Evolutionary conservation across 108 stramenopile genomes (phyloP), one percentile per base, ranked within the genome.

Genomic region (Poteriospumella lacustris): DNA sequence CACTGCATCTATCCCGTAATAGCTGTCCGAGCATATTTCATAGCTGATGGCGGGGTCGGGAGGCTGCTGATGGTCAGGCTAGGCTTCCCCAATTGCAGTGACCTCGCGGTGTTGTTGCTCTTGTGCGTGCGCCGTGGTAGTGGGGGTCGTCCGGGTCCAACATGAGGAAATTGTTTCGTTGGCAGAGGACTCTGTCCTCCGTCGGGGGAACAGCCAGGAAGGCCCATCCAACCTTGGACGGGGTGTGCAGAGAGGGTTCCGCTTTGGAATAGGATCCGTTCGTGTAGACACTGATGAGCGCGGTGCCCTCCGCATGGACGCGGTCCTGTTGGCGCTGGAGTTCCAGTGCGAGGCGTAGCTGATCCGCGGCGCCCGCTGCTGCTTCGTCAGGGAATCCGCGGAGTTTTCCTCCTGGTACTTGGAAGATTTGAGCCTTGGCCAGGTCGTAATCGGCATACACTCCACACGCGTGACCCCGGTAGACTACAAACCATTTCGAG

Each of bases 51-150:
- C 47, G 47, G 47, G 47, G 47, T 52, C 47, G 47, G 19, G 9
- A 19, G 47, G 47, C 47, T 52, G 47, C 47, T 52, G 47, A 19
- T 52, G 47, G 47, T 19, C 47, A 52, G 47, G 47, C 19, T 52
- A 52, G 47, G 47, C 47, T 52, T 52, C 47, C 47, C 47, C 47
- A 52, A 52, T 52, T 9, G 47, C 47, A 15, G 47, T 52, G 47
- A 52, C 47, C 47, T 52, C 47, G 47, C 47, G 19, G 47, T 52
- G 47, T 52, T 52, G 47, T 52, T 52, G 47, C 47, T 52, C 47
- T 52, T 52, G 47, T 52, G 9, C 47, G 9, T 52, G 47, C 47
- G 47, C 47, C 47, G 47, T 52, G 47, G 47, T 52, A 52, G 19
- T 52, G 47, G 47, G 19, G 9, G 47, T 52, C 47, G 47, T 52